Percentiles rank a stretch among this genome's conserved stretches.
These are phyloP conservation scores for Colletotrichum viniferum DNA, from an alignment of 2,329 filamentous ascomycete species.

Conservation along the genomic window DNA sequence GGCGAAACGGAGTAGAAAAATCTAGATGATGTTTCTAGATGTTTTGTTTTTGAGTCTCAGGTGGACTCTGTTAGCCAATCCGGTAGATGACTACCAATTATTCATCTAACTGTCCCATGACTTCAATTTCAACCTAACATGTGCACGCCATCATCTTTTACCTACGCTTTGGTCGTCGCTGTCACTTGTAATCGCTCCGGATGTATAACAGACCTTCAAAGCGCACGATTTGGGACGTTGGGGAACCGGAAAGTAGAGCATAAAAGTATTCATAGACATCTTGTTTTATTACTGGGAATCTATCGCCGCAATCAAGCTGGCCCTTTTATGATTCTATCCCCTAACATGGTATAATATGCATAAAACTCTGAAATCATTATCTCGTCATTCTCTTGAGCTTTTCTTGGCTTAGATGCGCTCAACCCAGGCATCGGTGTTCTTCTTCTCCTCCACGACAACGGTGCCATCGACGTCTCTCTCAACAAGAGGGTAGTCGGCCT, in stretches of 20 bases:
- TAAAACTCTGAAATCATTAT: background rate
- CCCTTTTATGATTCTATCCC: background rate
- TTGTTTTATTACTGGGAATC: background rate
- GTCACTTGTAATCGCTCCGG: background rate
- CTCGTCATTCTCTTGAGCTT: background rate
- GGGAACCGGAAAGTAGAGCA: background rate
- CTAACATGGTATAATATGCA: background rate
- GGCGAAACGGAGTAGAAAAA: background rate
- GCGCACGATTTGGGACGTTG: background rate
- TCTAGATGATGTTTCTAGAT: background rate
- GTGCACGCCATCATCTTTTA: accelerated
- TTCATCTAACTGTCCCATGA: background rate
- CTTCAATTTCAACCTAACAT: accelerated
- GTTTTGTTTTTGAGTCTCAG: background rate
- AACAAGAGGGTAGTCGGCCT: slow-evolving; percentile 24
- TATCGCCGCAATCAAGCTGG: background rate
- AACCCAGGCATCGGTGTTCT: background rate
- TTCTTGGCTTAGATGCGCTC: background rate
- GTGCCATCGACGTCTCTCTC: slow-evolving; percentile 1
- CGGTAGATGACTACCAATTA: background rate
- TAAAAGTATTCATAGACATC: background rate
- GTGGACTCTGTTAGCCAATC: background rate
- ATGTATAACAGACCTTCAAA: background rate
- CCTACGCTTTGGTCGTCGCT: background rate
- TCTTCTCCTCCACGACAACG: background rate